Conservation (phyloP, 2,329 filamentous ascomycete genomes). For the Gaeumannomyces sp. region DNA sequence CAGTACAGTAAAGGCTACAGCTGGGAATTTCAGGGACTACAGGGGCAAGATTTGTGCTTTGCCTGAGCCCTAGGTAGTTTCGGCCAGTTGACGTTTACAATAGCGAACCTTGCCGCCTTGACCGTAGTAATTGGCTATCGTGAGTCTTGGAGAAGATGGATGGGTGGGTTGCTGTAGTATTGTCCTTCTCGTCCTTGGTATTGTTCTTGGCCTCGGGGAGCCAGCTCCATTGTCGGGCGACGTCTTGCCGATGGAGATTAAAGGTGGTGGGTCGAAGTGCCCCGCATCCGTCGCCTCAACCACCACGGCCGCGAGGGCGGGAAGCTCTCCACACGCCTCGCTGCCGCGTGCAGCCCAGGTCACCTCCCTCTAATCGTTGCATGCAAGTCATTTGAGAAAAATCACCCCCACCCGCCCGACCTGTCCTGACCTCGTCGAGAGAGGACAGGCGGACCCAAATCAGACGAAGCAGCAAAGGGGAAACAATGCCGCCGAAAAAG, state of each 20-base stretch:
- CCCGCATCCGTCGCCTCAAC: not conserved
- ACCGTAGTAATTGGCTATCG: too few relatives aligned
- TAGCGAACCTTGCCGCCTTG: too few relatives aligned
- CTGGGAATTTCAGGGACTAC: too few relatives aligned
- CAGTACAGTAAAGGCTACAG: too few relatives aligned
- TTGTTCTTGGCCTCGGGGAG: not conserved
- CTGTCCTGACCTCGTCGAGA: not conserved
- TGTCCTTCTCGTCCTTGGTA: not conserved
- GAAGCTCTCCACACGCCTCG: not conserved
- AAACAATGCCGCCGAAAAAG: constrained; percentile 29
- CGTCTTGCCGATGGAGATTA: not conserved
- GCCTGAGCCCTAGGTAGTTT: not conserved
- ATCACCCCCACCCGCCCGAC: not conserved
- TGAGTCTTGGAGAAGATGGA: too few relatives aligned
- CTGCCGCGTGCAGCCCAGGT: not conserved
- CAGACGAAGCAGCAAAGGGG: constrained; percentile 3
- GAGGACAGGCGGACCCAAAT: not conserved
- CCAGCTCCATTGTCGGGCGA: not conserved
- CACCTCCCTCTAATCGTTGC: not conserved
- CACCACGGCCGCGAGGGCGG: too few relatives aligned
- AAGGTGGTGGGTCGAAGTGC: not conserved
- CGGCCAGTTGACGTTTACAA: not conserved
- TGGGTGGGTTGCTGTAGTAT: not conserved
- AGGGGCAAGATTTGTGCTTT: too few relatives aligned
- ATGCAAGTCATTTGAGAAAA: not conserved